Evolutionary conservation across 148 eudicot species (phyloP).

Genomic region (Talinum fruticosum): DNA sequence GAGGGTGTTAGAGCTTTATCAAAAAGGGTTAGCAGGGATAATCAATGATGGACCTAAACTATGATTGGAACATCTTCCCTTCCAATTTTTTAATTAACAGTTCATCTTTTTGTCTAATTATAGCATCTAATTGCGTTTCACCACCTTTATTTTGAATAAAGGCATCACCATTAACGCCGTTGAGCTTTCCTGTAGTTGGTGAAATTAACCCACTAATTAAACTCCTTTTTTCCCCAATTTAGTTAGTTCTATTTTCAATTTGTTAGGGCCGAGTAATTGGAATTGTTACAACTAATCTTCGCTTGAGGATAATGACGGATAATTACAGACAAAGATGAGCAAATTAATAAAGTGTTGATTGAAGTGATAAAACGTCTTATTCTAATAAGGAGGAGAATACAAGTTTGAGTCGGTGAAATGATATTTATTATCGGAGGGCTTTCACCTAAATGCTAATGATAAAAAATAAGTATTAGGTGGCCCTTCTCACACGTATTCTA

Average conservation of each 20-base stretch:
- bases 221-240: background rate
- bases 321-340: no score
- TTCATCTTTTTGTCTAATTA: constrained; percentile 1
- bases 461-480: no score
- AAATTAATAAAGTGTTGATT: no score
- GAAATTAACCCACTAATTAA: background rate
- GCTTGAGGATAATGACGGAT: no score
- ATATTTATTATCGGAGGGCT: no score
- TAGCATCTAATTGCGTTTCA: background rate
- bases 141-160: constrained; percentile 5
- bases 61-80: constrained; percentile 17
- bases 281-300: no score
- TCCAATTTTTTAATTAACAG: background rate
- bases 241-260: background rate
- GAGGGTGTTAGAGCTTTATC: constrained; percentile 9
- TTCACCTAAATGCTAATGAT: no score
- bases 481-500: no score
- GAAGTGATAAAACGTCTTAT: no score
- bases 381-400: no score
- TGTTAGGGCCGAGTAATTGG: background rate
- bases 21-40: constrained; percentile 2
- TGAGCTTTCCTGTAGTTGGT: background rate
- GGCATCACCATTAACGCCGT: background rate
- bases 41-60: constrained; percentile 2
- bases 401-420: no score